These are phyloP conservation scores for Aspergillus quadrilineatus DNA, from an alignment of 2,329 filamentous ascomycete genomes.

Conservation along the genomic window DNA sequence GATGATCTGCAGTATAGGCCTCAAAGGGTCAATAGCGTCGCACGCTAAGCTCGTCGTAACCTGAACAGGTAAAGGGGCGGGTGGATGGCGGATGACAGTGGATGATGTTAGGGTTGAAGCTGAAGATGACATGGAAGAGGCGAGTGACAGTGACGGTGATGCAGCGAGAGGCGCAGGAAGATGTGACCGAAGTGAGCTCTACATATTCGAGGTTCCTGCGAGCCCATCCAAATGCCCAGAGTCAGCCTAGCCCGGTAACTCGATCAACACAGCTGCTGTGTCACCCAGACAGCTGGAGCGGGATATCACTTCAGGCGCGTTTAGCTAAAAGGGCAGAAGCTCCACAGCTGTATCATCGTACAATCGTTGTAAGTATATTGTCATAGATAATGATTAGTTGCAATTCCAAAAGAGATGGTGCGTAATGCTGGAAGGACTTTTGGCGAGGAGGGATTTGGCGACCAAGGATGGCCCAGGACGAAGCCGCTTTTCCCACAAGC, in stretches of 20 bases:
- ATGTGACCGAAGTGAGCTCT: constrained; percentile 3
- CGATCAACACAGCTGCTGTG: constrained; percentile 15
- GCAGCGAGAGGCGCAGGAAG: constrained; percentile 7
- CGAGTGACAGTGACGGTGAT: constrained; percentile 7
- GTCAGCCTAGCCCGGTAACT: constrained; percentile 7
- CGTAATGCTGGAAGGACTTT: neutral
- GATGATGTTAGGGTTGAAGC: constrained; percentile 8
- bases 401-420: neutral
- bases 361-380: neutral
- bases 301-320: neutral
- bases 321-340: neutral
- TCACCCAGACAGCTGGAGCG: constrained; percentile 13
- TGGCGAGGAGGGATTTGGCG: neutral
- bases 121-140: constrained; percentile 3
- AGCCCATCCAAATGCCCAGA: constrained; percentile 1
- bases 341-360: neutral
- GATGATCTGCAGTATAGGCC: constrained; percentile 27
- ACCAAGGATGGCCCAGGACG: neutral
- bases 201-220: constrained; percentile 11
- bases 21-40: constrained; percentile 25
- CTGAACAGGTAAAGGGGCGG: constrained; percentile 14
- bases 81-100: neutral
- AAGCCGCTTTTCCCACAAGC: constrained; percentile 4
- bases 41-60: constrained; percentile 16
- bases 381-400: neutral